Conservation (phyloP, 2,329 filamentous ascomycete genomes). For the Acarospora socialis region DNA sequence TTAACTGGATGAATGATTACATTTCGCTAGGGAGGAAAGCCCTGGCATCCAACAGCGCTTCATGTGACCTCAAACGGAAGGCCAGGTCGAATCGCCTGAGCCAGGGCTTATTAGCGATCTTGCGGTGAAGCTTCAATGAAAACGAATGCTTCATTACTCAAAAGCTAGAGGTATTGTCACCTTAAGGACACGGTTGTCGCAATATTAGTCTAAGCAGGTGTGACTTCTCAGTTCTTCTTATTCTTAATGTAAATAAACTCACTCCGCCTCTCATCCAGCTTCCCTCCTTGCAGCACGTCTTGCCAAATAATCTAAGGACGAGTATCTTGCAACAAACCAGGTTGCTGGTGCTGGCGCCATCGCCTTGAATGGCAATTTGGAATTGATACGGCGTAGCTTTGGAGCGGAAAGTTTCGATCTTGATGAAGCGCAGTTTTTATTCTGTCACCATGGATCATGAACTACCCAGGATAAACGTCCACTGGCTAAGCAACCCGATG, state of each 20-base stretch:
- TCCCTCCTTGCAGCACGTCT: too few relatives aligned
- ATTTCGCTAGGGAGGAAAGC: not conserved
- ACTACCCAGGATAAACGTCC: constrained; percentile 8
- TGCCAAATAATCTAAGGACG: too few relatives aligned
- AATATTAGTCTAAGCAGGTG: too few relatives aligned
- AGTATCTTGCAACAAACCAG: constrained; percentile 11
- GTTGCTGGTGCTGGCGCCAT: constrained; percentile 11
- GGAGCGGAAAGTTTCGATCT: constrained; percentile 7
- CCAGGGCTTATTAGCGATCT: not conserved
- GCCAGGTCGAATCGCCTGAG: not conserved
- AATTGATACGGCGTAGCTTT: constrained; percentile 10
- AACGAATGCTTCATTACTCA: not conserved
- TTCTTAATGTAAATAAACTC: too few relatives aligned
- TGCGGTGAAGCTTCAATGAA: not conserved
- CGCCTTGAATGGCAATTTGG: constrained; percentile 8
- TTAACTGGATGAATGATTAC: too few relatives aligned
- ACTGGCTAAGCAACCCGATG: constrained; percentile 10
- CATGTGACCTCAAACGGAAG: not conserved
- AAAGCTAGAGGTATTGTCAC: constrained; percentile 5
- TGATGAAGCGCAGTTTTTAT: constrained; percentile 11
- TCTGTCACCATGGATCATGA: constrained; percentile 12
- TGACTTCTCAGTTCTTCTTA: too few relatives aligned
- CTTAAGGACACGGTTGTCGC: too few relatives aligned
- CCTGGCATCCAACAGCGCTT: not conserved
- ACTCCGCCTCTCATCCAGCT: too few relatives aligned